Evolutionary conservation across 2,329 filamentous ascomycete genomes (phyloP).

Genomic region (Ceratocystiopsis sp.): DNA sequence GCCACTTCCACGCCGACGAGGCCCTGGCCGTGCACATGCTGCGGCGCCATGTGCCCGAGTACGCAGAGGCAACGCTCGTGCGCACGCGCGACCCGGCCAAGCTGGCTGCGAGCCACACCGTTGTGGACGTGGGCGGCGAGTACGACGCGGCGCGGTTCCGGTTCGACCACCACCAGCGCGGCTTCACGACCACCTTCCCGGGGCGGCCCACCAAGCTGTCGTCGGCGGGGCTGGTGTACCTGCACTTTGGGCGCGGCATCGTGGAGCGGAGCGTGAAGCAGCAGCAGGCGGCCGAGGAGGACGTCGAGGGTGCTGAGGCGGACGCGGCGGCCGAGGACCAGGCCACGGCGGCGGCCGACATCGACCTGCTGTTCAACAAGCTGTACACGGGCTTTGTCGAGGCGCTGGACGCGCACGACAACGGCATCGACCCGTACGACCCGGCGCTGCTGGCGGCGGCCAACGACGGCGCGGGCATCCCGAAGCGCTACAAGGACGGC

Average conservation of each 20-base stretch:
- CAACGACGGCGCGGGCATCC: constrained; percentile 38
- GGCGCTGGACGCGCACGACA: constrained; percentile 94
- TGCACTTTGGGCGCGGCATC: constrained; percentile 83
- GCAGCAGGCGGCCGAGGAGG: constrained; percentile 2
- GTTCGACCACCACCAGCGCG: constrained; percentile 95
- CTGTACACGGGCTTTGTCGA: constrained; percentile 89
- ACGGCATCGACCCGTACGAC: constrained; percentile 77
- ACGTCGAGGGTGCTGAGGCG: constrained; percentile 18
- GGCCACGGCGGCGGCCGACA: constrained; percentile 39
- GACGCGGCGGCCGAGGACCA: constrained; percentile 22
- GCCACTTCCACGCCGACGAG: constrained; percentile 98
- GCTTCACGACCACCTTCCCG: constrained; percentile 74
- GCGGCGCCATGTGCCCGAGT: constrained; percentile 61
- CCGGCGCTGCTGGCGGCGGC: constrained; percentile 42
- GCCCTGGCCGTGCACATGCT: constrained; percentile 94
- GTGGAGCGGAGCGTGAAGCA: constrained; percentile 45
- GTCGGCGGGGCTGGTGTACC: constrained; percentile 82
- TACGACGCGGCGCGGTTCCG: constrained; percentile 64
- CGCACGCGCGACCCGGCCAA: constrained; percentile 72
- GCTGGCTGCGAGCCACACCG: constrained; percentile 74
- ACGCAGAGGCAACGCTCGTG: constrained; percentile 55
- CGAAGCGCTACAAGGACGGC: constrained; percentile 70
- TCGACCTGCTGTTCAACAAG: constrained; percentile 66
- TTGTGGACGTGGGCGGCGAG: constrained; percentile 93
- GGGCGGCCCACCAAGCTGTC: constrained; percentile 74